These are phyloP conservation scores for Xylaria sp. DNA, from an alignment of 2,329 filamentous ascomycete genomes.

Conservation along the genomic window DNA sequence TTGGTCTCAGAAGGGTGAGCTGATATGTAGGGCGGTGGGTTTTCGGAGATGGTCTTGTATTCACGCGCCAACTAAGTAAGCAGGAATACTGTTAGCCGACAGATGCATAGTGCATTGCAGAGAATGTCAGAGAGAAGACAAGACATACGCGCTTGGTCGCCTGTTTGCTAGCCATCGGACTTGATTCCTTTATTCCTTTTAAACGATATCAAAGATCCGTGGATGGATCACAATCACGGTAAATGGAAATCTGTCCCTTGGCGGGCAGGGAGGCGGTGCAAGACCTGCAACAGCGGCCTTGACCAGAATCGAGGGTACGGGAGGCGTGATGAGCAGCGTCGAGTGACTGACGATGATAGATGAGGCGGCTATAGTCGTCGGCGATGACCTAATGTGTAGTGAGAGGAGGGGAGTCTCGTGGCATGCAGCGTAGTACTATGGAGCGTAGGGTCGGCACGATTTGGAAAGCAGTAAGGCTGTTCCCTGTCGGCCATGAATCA, in stretches of 20 bases:
- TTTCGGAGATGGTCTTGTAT: conserved; percentile 71
- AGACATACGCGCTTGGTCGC: conserved; percentile 74
- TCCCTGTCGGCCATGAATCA: conserved; percentile 27
- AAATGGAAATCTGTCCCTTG: conserved; percentile 20
- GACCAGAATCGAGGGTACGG: neutral
- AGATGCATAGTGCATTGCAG: neutral
- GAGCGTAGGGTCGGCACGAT: neutral
- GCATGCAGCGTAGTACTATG: neutral
- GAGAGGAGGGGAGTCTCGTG: conserved; percentile 20
- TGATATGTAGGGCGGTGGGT: conserved; percentile 87
- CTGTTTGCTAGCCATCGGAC: conserved; percentile 74
- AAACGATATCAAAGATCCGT: conserved; percentile 28
- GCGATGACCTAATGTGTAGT: conserved; percentile 16
- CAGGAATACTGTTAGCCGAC: conserved; percentile 41
- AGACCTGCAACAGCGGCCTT: neutral
- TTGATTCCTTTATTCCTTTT: conserved; percentile 14
- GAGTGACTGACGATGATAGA: conserved; percentile 6
- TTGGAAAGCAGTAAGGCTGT: conserved; percentile 10
- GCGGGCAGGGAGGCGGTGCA: neutral
- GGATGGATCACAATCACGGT: conserved; percentile 36
- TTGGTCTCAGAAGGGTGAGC: conserved; percentile 91
- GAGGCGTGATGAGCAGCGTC: neutral
- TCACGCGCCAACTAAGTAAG: conserved; percentile 67
- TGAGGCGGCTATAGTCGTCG: neutral
- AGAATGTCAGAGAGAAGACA: conserved; percentile 43